Percentiles rank a stretch among this genome's conserved stretches.
Conservation (phyloP, 257 asterid genomes). For the Penstemon barbatus region DNA sequence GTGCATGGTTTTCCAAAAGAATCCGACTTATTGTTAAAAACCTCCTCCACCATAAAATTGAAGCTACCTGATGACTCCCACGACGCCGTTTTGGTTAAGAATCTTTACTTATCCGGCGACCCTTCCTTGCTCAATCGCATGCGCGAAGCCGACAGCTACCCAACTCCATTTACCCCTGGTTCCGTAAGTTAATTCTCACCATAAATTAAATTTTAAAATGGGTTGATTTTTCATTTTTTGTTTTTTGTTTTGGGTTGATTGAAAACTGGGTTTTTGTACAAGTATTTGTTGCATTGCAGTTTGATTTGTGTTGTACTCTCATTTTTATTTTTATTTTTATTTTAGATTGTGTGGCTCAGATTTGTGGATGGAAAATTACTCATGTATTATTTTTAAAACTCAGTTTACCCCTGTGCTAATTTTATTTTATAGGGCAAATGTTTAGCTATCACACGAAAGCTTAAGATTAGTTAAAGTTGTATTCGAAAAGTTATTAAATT, state of each 20-base stretch:
- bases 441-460: too few species aligned
- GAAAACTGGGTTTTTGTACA: too few species aligned
- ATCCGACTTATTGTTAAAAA: constrained; percentile 26
- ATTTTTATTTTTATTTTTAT: too few species aligned
- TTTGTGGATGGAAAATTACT: neutral
- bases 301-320: too few species aligned
- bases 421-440: too few species aligned
- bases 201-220: too few species aligned
- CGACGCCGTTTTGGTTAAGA: constrained; percentile 30
- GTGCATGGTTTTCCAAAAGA: constrained; percentile 37
- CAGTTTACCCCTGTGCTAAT: neutral
- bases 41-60: constrained; percentile 14
- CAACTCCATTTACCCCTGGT: constrained; percentile 30
- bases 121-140: constrained; percentile 36
- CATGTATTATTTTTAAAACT: neutral
- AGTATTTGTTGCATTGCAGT: too few species aligned
- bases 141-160: constrained; percentile 27
- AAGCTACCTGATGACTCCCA: constrained; percentile 24
- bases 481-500: neutral
- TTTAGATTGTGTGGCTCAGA: too few species aligned
- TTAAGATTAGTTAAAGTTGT: too few species aligned
- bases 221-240: too few species aligned
- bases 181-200: neutral
- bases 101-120: constrained; percentile 36
- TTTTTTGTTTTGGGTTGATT: too few species aligned